These are phyloP conservation scores for Bretziella fagacearum DNA, from an alignment of 2,329 filamentous ascomycete species.

Conservation along the genomic window DNA sequence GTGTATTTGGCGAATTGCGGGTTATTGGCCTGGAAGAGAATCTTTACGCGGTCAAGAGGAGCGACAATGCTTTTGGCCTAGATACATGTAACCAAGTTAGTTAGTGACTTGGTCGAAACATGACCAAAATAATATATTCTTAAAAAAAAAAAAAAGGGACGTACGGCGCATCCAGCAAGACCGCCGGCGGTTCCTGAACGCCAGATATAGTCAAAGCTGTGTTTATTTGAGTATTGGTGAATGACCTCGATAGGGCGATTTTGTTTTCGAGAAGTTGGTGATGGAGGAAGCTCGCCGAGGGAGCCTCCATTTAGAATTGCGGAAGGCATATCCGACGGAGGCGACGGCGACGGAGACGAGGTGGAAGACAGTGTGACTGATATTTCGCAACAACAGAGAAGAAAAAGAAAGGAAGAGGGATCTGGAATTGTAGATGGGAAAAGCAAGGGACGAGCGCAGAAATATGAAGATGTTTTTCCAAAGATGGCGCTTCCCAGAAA, in stretches of 20 bases:
- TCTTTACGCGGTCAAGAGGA: constrained; percentile 93
- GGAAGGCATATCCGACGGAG: constrained; percentile 8
- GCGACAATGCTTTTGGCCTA: constrained; percentile 92
- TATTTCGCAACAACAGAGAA: neutral
- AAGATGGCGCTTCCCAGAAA: neutral
- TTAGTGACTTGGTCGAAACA: constrained; percentile 14
- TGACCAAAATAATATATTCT: neutral
- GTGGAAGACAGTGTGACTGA: neutral
- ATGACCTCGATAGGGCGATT: constrained; percentile 29
- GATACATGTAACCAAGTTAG: neutral
- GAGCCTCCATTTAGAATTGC: constrained; percentile 10
- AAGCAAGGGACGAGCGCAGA: neutral
- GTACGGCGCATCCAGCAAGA: constrained; percentile 76
- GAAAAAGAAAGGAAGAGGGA: neutral
- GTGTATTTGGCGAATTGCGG: constrained; percentile 89
- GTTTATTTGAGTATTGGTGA: constrained; percentile 31
- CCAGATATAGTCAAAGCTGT: constrained; percentile 68
- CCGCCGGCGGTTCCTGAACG: constrained; percentile 77
- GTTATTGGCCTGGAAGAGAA: constrained; percentile 91
- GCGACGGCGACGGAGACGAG: neutral
- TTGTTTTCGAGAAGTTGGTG: constrained; percentile 15
- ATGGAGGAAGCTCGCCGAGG: constrained; percentile 4
- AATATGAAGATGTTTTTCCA: neutral
- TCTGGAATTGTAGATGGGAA: neutral
- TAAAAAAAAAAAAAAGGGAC: constrained; percentile 19